Percentiles rank a stretch among this genome's conserved stretches.
Conservation (phyloP, 495 filamentous ascomycete genomes). For the Platismatia glauca region DNA sequence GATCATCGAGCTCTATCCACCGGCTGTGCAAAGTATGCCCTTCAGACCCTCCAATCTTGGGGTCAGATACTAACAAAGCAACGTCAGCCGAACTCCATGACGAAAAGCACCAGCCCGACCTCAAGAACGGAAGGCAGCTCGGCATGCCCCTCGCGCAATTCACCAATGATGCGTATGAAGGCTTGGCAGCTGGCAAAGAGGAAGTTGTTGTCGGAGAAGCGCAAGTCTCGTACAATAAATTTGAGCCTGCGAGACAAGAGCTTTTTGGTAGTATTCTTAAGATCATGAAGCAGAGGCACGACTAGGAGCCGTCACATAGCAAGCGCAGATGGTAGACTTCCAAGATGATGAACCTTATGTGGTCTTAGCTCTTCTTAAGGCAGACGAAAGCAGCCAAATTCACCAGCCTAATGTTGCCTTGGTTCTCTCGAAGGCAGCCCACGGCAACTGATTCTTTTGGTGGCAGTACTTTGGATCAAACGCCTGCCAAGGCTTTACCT, state of each 20-base stretch:
- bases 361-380: neutral
- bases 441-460: neutral
- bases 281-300: neutral
- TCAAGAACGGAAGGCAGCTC: conserved; percentile 29
- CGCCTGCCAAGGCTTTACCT: neutral
- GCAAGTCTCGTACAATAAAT: conserved; percentile 13
- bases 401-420: neutral
- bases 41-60: neutral
- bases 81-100: conserved; percentile 35
- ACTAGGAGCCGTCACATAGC: conserved; percentile 1
- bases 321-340: neutral
- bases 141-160: conserved; percentile 58
- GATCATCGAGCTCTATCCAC: conserved; percentile 60
- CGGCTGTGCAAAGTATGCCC: conserved; percentile 52
- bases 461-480: neutral
- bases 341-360: neutral
- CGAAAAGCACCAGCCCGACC: conserved; percentile 28
- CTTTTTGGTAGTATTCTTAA: conserved; percentile 26
- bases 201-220: conserved; percentile 29
- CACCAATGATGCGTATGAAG: conserved; percentile 46
- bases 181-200: conserved; percentile 43
- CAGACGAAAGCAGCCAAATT: neutral
- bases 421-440: neutral
- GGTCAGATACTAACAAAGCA: neutral
- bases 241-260: conserved; percentile 26